Conservation (phyloP, 1,284 basidiomycete genomes). For the Apiotrichum siamense region DNA sequence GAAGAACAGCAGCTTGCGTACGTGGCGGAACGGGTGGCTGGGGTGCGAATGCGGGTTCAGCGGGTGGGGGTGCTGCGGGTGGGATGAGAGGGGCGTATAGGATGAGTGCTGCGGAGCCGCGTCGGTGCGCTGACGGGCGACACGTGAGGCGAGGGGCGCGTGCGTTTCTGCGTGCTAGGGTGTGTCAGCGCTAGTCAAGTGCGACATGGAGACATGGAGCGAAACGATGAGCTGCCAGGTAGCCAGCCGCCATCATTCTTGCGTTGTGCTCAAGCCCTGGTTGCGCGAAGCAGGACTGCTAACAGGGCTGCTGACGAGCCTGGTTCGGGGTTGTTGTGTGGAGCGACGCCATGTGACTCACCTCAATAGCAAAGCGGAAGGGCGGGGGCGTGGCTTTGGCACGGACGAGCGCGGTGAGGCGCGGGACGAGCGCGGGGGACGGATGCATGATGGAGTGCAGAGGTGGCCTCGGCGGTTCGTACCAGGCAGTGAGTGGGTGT, state of each 20-base stretch:
- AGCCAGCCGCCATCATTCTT: too few relatives aligned
- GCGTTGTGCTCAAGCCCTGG: too few relatives aligned
- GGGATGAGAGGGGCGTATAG: background rate
- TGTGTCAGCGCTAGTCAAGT: background rate
- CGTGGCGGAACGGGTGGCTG: background rate
- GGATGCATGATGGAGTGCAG: constrained; percentile 21
- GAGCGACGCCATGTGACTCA: background rate
- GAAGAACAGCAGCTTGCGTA: background rate
- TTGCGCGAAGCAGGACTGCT: too few relatives aligned
- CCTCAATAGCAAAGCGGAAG: constrained; percentile 2
- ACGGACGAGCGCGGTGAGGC: constrained; percentile 7
- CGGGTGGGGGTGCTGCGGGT: constrained; percentile 3
- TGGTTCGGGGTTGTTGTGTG: background rate
- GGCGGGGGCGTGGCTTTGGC: background rate
- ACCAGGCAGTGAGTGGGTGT: too few relatives aligned
- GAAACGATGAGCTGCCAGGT: background rate
- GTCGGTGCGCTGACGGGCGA: background rate
- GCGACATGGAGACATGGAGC: background rate
- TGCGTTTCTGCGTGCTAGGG: constrained; percentile 5
- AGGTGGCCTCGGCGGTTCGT: too few relatives aligned
- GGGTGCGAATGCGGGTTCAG: background rate
- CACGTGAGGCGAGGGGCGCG: background rate
- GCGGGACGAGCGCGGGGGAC: constrained; percentile 16
- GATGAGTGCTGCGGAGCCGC: background rate
- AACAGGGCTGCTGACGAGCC: background rate